These are phyloP conservation scores for Cyclocybe cylindracea DNA, from an alignment of 768 basidiomycete species.

Conservation along the genomic window DNA sequence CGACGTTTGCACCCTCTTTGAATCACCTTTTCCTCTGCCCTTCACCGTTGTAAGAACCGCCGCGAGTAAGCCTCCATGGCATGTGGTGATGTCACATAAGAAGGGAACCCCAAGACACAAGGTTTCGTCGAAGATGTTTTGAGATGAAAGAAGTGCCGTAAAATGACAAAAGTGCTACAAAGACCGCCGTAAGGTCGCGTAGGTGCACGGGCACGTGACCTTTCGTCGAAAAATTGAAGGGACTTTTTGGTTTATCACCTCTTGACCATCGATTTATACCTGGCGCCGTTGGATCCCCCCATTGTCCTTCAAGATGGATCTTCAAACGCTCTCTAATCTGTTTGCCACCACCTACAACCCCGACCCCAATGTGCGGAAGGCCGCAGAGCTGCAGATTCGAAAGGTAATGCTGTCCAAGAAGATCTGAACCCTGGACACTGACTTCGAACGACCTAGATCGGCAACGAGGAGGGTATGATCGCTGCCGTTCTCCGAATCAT, in stretches of 20 bases:
- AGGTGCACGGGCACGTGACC: too few species aligned
- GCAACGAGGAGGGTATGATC: conserved; percentile 79
- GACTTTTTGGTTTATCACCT: background rate
- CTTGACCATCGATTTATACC: background rate
- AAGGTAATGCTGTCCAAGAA: conserved; percentile 49
- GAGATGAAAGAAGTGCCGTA: too few species aligned
- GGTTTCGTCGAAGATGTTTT: too few species aligned
- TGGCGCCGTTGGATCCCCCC: background rate
- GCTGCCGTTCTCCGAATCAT: conserved; percentile 87
- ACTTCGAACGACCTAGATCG: conserved; percentile 48
- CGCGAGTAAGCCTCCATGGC: too few species aligned
- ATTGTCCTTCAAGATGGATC: conserved; percentile 52
- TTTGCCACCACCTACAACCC: conserved; percentile 80
- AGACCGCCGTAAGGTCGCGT: too few species aligned
- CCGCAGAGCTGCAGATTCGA: conserved; percentile 85
- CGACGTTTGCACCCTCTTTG: too few species aligned
- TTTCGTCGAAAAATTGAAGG: too few species aligned
- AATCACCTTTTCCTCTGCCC: too few species aligned
- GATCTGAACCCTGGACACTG: background rate
- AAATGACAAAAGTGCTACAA: too few species aligned
- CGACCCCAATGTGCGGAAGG: conserved; percentile 85
- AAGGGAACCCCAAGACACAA: too few species aligned
- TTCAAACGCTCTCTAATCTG: conserved; percentile 73
- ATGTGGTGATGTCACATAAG: too few species aligned
- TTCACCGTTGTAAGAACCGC: too few species aligned